These are phyloP conservation scores for Thozetella sp. DNA, from an alignment of 495 filamentous ascomycete species.

Conservation along the genomic window DNA sequence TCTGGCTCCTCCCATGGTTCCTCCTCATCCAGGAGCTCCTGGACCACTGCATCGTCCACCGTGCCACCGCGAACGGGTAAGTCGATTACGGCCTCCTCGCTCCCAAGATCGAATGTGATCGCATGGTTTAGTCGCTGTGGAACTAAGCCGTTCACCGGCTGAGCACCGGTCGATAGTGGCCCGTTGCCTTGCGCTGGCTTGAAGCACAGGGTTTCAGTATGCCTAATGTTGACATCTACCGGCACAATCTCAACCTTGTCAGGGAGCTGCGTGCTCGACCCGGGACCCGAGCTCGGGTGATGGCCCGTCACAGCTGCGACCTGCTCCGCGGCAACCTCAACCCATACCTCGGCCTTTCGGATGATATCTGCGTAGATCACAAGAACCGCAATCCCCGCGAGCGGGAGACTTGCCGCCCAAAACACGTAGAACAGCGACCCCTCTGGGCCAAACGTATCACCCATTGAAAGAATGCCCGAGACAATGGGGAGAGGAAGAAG, in stretches of 20 bases:
- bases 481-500: conserved; percentile 41
- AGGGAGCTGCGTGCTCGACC: not conserved
- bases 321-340: conserved; percentile 30
- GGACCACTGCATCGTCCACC: conserved; percentile 5
- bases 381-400: conserved; percentile 27
- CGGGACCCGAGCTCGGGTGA: not conserved
- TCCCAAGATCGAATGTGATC: not conserved
- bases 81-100: not conserved
- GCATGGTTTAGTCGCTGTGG: not conserved
- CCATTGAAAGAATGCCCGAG: conserved; percentile 41
- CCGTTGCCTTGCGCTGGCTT: not conserved
- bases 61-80: not conserved
- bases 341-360: conserved; percentile 44
- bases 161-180: not conserved
- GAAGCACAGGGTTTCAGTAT: not conserved
- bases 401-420: conserved; percentile 34
- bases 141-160: not conserved
- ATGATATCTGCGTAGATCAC: conserved; percentile 44
- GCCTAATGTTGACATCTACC: not conserved
- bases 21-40: conserved; percentile 7
- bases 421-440: conserved; percentile 37
- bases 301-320: conserved; percentile 6
- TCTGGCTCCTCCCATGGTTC: conserved; percentile 9
- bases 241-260: not conserved
- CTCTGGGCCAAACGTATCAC: conserved; percentile 32